Base-by-base conservation (phyloP, 345 rosid genomes). In the Jatropha curcas region DNA sequence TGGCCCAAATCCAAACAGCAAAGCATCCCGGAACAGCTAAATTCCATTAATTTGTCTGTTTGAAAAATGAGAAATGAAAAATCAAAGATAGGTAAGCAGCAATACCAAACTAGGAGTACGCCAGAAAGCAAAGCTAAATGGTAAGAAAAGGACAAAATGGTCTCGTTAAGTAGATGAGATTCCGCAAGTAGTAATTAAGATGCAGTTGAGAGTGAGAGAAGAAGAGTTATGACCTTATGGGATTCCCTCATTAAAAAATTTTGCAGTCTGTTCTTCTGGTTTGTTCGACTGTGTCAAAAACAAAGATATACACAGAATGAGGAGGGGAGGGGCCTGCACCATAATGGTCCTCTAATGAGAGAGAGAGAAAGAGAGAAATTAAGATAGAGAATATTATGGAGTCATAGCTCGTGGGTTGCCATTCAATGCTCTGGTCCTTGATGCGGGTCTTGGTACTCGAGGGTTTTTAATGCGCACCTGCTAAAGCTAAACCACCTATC, bases 391-490 rank as follows among this genome's bases (percentile, higher is more conserved):
- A 68, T 27, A 72, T 34, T 72, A 60, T 56, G 71, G 78, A 52
- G 76, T 56, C 52, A 69, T 76, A 76, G 53, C 52, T 78, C 37
- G 65, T 35, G 71, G 45, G 71, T 59, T 34, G 52, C 20, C 35
- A 83, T 76, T 83, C 57, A 83, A 83, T 83, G 83, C 75, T 51
- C 45, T 74, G 74, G 61, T 70, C 77, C 83, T 76, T 28, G 72
- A 50, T 71, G 59, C 50, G 68, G 69, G 55, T 76, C 46, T 74
- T 75, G 80, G 76, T 70, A 65, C 79, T 58, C 74, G 53, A 66
- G 65, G 43, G 72, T 63, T 74, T 77, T 83, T 63, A 83, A 76
- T 83, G 79, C 86, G 27, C 57, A 61, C 22, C 77, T 51, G 77
- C 67, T n/a, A 45, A 60, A 59, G 5, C 1, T 7, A 56, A 51